Base-by-base conservation (phyloP, 108 stramenopile genomes). In the Cyclotella atomus region DNA sequence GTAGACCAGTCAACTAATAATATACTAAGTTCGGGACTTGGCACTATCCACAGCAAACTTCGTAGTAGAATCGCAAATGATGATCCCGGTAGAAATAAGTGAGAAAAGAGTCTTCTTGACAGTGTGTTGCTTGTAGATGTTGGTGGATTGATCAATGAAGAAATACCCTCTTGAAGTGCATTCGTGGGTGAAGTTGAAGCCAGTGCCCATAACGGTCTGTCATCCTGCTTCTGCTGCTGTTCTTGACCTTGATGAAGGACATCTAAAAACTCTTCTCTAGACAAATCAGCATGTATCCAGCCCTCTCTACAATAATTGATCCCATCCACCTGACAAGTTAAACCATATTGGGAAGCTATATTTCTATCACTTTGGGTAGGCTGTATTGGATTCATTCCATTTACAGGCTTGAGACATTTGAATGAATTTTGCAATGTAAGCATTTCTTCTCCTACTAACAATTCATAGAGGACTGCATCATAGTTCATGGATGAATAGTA, bases 1-100 rank as follows among this genome's bases (percentile, higher is more conserved):
- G 85, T 89, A 32, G 85, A 85, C 90, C 90, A 93, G 65, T 93
- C 92, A 29, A 93, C 59, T 0, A 93, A 56, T 32, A 91, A 57
- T 29, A 93, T 77, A n/a, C 81, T 86, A 15, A 93, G 43, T 78
- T 93, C 92, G 3, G 92, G 92, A 43, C 76, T 59, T n/a, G 92
- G 92, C 24, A 70, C 65, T 80, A 77, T 38, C 71, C 78, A 71
- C 88, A 89, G 90, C 14, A 93, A 62, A 8, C 83, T 30, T 0
- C 90, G 81, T 15, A 93, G 67, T 43, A 75, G 60, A n/a, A 65
- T 63, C 29, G 89, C 81, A 2, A 93, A 52, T 0, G 82, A 50
- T 21, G 84, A 75, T 44, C 90, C 92, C 0, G 89, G 89, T 9
- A 93, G 41, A 64, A 91, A 91, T 8, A 93, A 57, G 65, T 91